Base-by-base conservation (phyloP, 83 land plant species). In the Picea mariana region DNA sequence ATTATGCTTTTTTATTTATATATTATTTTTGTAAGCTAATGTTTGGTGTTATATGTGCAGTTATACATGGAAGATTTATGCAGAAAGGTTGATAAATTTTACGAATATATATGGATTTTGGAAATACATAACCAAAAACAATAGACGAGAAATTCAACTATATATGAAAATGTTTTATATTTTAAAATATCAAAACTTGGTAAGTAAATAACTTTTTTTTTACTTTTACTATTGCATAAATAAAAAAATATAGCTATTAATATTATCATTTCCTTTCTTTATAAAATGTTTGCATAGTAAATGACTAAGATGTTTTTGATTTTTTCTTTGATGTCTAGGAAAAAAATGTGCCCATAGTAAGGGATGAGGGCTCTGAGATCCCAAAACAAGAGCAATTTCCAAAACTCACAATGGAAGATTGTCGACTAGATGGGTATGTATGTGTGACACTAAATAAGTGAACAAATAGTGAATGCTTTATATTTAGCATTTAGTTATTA, bases 31-130 rank as follows among this genome's bases (percentile, higher is more conserved):
- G 40, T 17, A 3, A 71, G 40, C 9, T 40, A 40, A 71, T 71
- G 75, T 40, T 71, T n/a, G 42, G 7, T 18, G 47, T 15, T 64
- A 40, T 62, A 80, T 65, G 68, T 77, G 81, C 63, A 94, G 96
- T 83, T 93, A 92, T 69, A 93, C 96, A 55, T 93, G 96, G 96
- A 86, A 92, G 84, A 93, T 93, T 52, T 93, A 93, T 73, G 94
- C 96, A 1, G 88, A 92, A 78, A 92, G 88, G 85, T 82, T 93
- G 67, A 79, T 93, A 89, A 93, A 90, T 12, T 80, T 93, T 68
- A 62, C 96, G 23, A 88, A 87, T 40, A 89, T 93, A n/a, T 93
- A 93, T 78, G 92, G 96, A 9, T 93, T 92, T 85, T 93, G 96
- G 96, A 93, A 93, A 78, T 85, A 92, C 52, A 88, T 92, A 26